These are phyloP conservation scores for Didymella segeticola DNA, from an alignment of 2,329 filamentous ascomycete species.

Conservation along the genomic window DNA sequence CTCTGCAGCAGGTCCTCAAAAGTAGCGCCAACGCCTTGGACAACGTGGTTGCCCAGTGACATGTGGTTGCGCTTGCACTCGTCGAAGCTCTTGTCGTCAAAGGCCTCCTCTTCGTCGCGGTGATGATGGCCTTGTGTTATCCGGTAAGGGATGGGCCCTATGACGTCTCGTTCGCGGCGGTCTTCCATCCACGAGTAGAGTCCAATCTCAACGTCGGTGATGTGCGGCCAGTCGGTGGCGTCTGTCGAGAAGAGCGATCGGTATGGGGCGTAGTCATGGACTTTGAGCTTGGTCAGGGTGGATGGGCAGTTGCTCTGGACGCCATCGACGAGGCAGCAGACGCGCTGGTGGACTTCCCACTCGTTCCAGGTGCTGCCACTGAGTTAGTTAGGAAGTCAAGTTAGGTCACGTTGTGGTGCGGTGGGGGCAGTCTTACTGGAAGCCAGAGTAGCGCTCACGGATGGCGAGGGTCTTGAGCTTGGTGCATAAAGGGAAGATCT, in stretches of 20 bases:
- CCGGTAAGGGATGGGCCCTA: slow-evolving; percentile 42
- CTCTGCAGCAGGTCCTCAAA: slow-evolving; percentile 44
- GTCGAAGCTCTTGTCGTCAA: slow-evolving; percentile 45
- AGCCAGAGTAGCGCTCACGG: slow-evolving; percentile 43
- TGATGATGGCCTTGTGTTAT: slow-evolving; percentile 44
- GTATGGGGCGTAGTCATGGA: slow-evolving; percentile 47
- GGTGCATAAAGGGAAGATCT: slow-evolving; percentile 42
- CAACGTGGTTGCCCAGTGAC: slow-evolving; percentile 43
- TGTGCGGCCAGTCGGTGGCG: slow-evolving; percentile 37
- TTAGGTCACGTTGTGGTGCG: not conserved
- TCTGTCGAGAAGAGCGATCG: slow-evolving; percentile 45
- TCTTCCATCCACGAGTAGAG: slow-evolving; percentile 47
- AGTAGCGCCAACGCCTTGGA: slow-evolving; percentile 41
- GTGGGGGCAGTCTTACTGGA: slow-evolving; percentile 28
- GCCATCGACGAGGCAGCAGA: slow-evolving; percentile 46
- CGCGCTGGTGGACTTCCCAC: slow-evolving; percentile 47
- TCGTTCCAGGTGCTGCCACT: slow-evolving; percentile 42
- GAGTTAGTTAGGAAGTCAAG: slow-evolving; percentile 12
- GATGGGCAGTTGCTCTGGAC: slow-evolving; percentile 40
- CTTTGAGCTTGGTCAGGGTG: slow-evolving; percentile 40
- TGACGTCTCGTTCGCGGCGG: slow-evolving; percentile 42
- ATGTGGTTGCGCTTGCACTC: slow-evolving; percentile 44
- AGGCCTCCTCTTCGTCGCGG: slow-evolving; percentile 44
- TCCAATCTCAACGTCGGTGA: slow-evolving; percentile 42
- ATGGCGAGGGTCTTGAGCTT: slow-evolving; percentile 43